Base-by-base conservation (phyloP, 495 filamentous ascomycete species). In the Aspergillus nidulans region DNA sequence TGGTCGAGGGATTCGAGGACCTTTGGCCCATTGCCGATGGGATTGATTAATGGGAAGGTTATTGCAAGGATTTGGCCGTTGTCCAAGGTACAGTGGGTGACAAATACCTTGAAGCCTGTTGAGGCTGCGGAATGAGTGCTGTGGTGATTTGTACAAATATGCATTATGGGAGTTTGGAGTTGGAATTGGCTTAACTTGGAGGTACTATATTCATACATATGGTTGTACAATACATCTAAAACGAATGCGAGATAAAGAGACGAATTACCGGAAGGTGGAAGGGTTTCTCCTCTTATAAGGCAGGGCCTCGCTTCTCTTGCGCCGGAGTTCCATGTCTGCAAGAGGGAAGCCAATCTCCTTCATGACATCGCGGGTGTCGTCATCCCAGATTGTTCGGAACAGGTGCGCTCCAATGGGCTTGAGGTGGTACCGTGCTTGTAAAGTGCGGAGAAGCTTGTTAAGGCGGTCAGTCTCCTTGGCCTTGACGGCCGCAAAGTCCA, bases 311-410 rank as follows among this genome's bases (percentile, higher is more conserved):
- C 80, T 67, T 65, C 76, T 87, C 76, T 86, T 85, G 67, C 84
- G 80, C 73, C 84, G 87, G 68, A 94, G 91, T 75, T 96, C 89
- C 52, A 96, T 65, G 63, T 96, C 87, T 52, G 85, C 84, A 18
- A 88, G 88, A 34, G 81, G 77, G 49, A 92, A 76, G 49, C 83
- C 85, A 55, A 89, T 83, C 66, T 86, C 74, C 67, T 82, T 74
- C 92, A 99, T 97, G 52, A 99, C 89, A 34, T 77, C 84, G 55
- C 80, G 83, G 32, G 87, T 99, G 50, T 81, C 79, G 38, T 90
- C 88, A 67, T 99, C 94, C 90, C 91, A 99, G 56, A 85, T 69
- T 58, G 81, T 86, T 56, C 94, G 84, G 83, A 96, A 99, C 62
- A 99, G 72, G 66, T 81, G 85, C 30, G 88, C 85, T 49, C 94